Conservation (phyloP, 1,284 basidiomycete genomes). For the Mycosarcoma mackinlayi region DNA sequence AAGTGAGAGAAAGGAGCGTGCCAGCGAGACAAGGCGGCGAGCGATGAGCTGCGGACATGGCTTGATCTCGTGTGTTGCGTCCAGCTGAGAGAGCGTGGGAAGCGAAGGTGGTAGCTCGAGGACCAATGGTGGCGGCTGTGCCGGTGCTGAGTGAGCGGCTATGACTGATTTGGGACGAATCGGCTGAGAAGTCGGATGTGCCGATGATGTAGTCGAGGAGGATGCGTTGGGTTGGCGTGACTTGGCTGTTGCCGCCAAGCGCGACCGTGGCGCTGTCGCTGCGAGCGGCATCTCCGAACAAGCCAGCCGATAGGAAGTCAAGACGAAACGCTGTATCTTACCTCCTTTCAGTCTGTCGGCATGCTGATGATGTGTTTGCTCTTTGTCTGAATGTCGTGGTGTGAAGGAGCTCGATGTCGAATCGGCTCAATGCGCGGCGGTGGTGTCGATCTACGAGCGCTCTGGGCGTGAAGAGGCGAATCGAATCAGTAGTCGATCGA, state of each 20-base stretch:
- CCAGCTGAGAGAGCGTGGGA: conserved; percentile 29
- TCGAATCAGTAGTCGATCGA: too few relatives aligned
- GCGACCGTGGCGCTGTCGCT: conserved; percentile 29
- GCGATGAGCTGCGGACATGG: conserved; percentile 25
- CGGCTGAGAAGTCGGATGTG: conserved; percentile 19
- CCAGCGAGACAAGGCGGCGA: conserved; percentile 33
- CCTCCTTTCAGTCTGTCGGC: background rate
- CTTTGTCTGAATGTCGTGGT: too few relatives aligned
- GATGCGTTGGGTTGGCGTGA: conserved; percentile 30
- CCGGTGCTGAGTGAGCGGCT: conserved; percentile 9
- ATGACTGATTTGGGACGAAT: conserved; percentile 6
- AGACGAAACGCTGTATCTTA: background rate
- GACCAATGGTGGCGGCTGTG: conserved; percentile 5
- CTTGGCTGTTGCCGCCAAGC: conserved; percentile 28
- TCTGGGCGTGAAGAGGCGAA: background rate
- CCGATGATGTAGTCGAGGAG: conserved; percentile 21
- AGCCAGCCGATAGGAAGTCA: background rate
- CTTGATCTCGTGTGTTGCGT: conserved; percentile 11
- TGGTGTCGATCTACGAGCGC: background rate
- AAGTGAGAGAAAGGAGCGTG: conserved; percentile 35
- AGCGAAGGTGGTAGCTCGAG: conserved; percentile 35
- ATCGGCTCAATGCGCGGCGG: background rate
- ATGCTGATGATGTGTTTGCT: background rate
- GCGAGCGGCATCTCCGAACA: conserved; percentile 43
- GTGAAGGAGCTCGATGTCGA: background rate